Evolutionary conservation across 2,329 filamentous ascomycete genomes (phyloP).

Genomic region (Botryotinia convoluta): DNA sequence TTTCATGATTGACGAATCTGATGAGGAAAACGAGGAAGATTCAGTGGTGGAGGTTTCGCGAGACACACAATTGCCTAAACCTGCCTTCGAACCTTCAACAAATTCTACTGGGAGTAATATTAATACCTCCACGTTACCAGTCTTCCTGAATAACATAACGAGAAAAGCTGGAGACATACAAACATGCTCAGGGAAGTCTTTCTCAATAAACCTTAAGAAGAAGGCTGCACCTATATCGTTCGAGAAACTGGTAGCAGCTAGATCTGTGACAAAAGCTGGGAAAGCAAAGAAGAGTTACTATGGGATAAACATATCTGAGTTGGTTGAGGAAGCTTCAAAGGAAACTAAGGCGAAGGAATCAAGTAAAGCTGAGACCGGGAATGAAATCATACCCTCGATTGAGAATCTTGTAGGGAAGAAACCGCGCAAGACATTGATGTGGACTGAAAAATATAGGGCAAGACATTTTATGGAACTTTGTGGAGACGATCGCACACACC

Average conservation of each 20-base stretch:
- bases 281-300: constrained; percentile 78
- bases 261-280: constrained; percentile 64
- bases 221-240: constrained; percentile 51
- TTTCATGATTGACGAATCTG: constrained; percentile 23
- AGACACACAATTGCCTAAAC: constrained; percentile 14
- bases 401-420: constrained; percentile 39
- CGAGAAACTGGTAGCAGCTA: constrained; percentile 64
- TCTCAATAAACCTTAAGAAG: constrained; percentile 56
- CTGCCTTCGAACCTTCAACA: neutral
- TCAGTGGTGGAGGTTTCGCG: constrained; percentile 4
- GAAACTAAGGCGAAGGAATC: constrained; percentile 39
- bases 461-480: constrained; percentile 89
- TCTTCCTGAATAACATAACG: constrained; percentile 26
- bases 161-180: constrained; percentile 29
- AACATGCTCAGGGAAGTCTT: constrained; percentile 49
- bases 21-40: constrained; percentile 19
- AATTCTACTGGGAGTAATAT: neutral
- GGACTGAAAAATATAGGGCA: constrained; percentile 97
- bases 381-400: constrained; percentile 41
- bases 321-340: constrained; percentile 69
- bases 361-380: constrained; percentile 45
- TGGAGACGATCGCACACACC: constrained; percentile 91
- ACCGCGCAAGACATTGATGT: constrained; percentile 58
- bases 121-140: constrained; percentile 25
- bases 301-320: constrained; percentile 83